These are phyloP conservation scores for Trametes maxima DNA, from an alignment of 768 basidiomycete genomes.

Conservation along the genomic window DNA sequence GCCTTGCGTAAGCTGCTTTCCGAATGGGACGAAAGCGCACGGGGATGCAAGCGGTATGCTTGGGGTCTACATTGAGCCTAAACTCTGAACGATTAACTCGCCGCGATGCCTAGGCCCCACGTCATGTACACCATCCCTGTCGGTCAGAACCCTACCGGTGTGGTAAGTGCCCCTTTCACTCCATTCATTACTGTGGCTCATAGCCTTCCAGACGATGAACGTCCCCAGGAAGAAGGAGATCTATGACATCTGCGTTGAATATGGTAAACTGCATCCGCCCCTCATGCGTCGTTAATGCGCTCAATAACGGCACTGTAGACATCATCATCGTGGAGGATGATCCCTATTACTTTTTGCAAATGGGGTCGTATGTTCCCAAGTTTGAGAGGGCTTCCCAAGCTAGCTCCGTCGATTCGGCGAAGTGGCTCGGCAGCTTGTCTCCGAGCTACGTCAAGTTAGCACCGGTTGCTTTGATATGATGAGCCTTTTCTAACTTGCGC, in stretches of 20 bases:
- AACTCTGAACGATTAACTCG: neutral
- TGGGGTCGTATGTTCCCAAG: conserved; percentile 55
- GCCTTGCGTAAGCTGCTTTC: conserved; percentile 59
- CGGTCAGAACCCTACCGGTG: conserved; percentile 85
- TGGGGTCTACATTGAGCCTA: neutral
- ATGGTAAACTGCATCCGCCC: conserved; percentile 46
- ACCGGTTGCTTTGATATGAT: too few relatives aligned
- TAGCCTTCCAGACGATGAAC: conserved; percentile 54
- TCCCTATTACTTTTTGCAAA: conserved; percentile 78
- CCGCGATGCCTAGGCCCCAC: conserved; percentile 51
- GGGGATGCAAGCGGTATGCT: conserved; percentile 56
- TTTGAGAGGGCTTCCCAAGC: conserved; percentile 31
- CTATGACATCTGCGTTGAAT: conserved; percentile 82
- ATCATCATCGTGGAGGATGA: conserved; percentile 84
- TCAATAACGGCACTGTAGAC: conserved; percentile 42
- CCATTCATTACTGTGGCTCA: neutral
- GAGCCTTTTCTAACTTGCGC: neutral
- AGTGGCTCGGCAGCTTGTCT: conserved; percentile 55
- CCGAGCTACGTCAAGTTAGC: conserved; percentile 62
- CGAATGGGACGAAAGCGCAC: conserved; percentile 63
- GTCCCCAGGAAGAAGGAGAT: conserved; percentile 70
- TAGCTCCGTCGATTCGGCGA: conserved; percentile 34
- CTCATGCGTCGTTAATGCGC: neutral
- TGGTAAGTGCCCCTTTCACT: conserved; percentile 42
- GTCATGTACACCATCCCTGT: conserved; percentile 77